Base-by-base conservation (phyloP, 805 yeast species). In the Lachancea sp. region DNA sequence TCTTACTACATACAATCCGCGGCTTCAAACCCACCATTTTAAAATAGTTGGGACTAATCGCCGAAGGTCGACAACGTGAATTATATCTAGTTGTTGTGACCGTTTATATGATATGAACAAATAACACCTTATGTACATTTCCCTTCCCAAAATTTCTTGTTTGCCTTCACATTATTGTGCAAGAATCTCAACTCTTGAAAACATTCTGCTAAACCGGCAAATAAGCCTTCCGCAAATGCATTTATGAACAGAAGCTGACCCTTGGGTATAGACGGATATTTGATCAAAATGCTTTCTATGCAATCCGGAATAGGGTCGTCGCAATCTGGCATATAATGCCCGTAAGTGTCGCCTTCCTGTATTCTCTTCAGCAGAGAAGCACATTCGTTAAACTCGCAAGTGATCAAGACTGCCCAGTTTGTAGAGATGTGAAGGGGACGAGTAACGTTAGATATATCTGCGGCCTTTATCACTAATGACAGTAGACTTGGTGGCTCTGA, bases 381-480 rank as follows among this genome's bases (percentile, higher is more conserved):
- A 48, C 87, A 78, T 59, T 85, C 90, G 37, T 71, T 73, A 54
- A 89, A 86, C 64, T 90, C 97, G 50, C 85, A 69, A 1, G 83
- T 74, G 35, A 90, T 72, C n/a, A 82, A 78, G 49, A 77, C 68
- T 3, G 95, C 96, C 97, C 97, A 90, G 66, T 83, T 81, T 1
- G 86, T 77, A 18, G 91, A 82, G 2, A 87, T 78, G 31, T 75
- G 68, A 46, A 86, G 68, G 3, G 90, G 88, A 49, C 98, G 71
- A 9, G 95, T 79, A 18, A 90, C 96, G 62, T 93, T 93, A 22
- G 96, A 86, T 38, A 93, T 88, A 67, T 93, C 99, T 2, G 98
- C 97, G 64, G 95, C 88, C 68, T 93, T 93, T 49, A 93, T 79
- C 49, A 91, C 72, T 48, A 89, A 67, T 20, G 86, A 75, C 36